Evolutionary conservation across 768 basidiomycete species (phyloP), one percentile per base, ranked within the genome.

Genomic region (Pleurotus pulmonarius): DNA sequence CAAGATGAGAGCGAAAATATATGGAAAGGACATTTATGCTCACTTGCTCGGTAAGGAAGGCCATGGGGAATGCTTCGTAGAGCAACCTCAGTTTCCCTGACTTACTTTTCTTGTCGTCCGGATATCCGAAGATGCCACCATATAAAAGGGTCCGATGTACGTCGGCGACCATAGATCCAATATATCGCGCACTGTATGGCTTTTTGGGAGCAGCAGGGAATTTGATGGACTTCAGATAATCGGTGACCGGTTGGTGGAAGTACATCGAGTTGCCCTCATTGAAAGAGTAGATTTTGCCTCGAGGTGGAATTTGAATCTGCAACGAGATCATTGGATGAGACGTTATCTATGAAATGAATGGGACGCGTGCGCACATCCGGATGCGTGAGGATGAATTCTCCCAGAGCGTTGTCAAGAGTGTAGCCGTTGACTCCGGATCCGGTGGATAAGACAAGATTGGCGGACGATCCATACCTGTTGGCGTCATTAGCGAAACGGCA

Each of bases 201-300:
- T 83, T 75, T 70, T 87, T 94, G 34, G 85, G 86, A 48, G 82
- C 70, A 45, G 83, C 69, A 1, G 96, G 95, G 70, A 82, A 94
- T 73, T 99, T 96, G 82, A 96, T 92, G 60, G 89, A 90, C 60
- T 91, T 86, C 58, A 96, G 82, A 73, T 96, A 96, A 43, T 85
- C 83, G 49, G 73, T 74, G 47, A 92, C 90, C 15, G 90, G 94
- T 46, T 82, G 72, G 71, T 94, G 77, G 78, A 97, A 98, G 75
- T 95, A 95, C 81, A 92, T 79, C 29, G 94, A 83, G 76, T 99
- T 99, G 59, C 97, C 97, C 75, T 99, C 97, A 70, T 99, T 99
- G 81, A 98, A 96, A 3, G 95, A 98, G 77, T 99, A 99, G 67
- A 99, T 99, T 76, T 98, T 98, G 62, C 97, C 97, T 49, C 97